phyloP scores from a whole-genome alignment of 2,329 filamentous ascomycete genomes.

The Pseudogymnoascus sp. region DNA sequence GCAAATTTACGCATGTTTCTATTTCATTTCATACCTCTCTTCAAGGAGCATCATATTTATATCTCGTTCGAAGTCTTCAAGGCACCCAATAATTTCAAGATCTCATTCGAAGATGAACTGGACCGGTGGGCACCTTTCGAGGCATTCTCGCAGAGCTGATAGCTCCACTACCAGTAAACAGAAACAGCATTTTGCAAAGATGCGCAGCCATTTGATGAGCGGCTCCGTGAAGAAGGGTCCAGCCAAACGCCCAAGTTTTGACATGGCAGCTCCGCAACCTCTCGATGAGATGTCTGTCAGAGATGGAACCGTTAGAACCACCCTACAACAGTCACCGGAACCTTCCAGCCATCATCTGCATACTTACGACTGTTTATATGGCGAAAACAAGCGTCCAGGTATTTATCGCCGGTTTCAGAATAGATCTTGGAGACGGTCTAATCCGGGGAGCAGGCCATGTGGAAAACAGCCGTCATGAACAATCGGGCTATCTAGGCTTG shows the following conservation, averaged over 20 bases:
- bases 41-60: background rate
- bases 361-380: background rate
- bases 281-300: background rate
- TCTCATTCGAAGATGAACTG: conserved; percentile 36
- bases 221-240: conserved; percentile 26
- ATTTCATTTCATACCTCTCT: background rate
- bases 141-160: conserved; percentile 31
- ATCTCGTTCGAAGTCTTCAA: background rate
- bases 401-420: background rate
- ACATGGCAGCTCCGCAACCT: conserved; percentile 1
- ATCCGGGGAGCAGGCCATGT: background rate
- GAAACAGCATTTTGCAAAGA: conserved; percentile 40
- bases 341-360: background rate
- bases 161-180: conserved; percentile 33
- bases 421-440: background rate
- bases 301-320: background rate
- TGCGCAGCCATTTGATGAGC: conserved; percentile 28
- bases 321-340: background rate
- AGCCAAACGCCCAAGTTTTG: conserved; percentile 17
- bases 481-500: background rate
- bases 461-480: background rate
- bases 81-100: background rate
- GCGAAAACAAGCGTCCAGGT: background rate
- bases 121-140: conserved; percentile 40
- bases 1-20: background rate